Evolutionary conservation across 176 grass and related monocot species (phyloP).

Genomic region (Pontederia paniculata): DNA sequence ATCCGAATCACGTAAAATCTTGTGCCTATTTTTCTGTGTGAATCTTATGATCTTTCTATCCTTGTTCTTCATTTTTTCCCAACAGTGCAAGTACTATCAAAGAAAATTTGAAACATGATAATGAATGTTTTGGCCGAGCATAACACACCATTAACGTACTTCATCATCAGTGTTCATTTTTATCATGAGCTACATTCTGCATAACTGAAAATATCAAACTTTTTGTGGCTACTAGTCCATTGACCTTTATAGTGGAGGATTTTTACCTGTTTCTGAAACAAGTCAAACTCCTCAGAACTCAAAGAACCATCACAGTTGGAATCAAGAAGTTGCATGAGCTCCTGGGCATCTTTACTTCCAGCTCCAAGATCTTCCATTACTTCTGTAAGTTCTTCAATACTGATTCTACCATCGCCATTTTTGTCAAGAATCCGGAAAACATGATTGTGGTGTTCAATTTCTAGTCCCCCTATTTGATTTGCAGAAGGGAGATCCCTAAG

Average conservation of each 20-base stretch:
- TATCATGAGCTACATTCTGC: too few relatives aligned
- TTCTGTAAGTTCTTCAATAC: slow-evolving; percentile 83
- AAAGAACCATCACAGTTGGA: slow-evolving; percentile 80
- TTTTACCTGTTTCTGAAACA: slow-evolving; percentile 76
- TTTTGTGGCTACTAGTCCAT: background rate
- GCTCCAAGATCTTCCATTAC: slow-evolving; percentile 93
- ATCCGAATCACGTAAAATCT: too few relatives aligned
- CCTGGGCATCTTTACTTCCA: slow-evolving; percentile 52
- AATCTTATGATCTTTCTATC: too few relatives aligned
- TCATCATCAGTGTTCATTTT: too few relatives aligned
- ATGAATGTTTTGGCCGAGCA: too few relatives aligned
- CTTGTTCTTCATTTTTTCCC: too few relatives aligned
- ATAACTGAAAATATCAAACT: background rate
- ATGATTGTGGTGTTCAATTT: slow-evolving; percentile 35
- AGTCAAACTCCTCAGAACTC: slow-evolving; percentile 82
- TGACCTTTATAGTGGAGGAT: slow-evolving; percentile 6
- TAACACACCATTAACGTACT: too few relatives aligned
- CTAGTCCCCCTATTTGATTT: slow-evolving; percentile 13
- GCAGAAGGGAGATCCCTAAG: slow-evolving; percentile 57
- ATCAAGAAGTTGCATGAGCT: slow-evolving; percentile 81
- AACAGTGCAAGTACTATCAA: too few relatives aligned
- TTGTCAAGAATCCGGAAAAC: slow-evolving; percentile 66
- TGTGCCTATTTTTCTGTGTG: too few relatives aligned
- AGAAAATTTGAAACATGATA: too few relatives aligned
- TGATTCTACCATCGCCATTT: slow-evolving; percentile 81